phyloP scores from a whole-genome alignment of 495 filamentous ascomycete species.

The Lineolata rhizophorae region DNA sequence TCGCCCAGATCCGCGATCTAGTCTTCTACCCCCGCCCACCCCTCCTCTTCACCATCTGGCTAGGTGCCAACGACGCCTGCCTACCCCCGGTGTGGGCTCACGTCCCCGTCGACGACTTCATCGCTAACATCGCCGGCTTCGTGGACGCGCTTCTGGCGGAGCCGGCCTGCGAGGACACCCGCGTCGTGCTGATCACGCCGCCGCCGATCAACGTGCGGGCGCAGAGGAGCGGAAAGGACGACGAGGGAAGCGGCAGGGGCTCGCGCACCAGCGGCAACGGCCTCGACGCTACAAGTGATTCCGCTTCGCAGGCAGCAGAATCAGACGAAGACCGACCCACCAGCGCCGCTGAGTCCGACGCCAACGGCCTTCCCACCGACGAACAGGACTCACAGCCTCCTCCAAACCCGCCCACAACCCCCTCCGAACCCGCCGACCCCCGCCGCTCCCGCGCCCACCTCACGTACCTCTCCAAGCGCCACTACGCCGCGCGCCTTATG shows the following conservation, averaged over 20 bases:
- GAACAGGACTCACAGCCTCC: too few relatives aligned
- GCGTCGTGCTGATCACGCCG: slow-evolving; percentile 14
- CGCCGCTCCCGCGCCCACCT: too few relatives aligned
- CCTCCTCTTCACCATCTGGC: slow-evolving; percentile 15
- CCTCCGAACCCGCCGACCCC: too few relatives aligned
- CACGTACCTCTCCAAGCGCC: too few relatives aligned
- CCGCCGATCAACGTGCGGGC: slow-evolving; percentile 13
- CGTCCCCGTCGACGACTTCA: slow-evolving; percentile 11
- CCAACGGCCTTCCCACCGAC: slow-evolving; percentile 2
- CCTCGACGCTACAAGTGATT: slow-evolving; percentile 3
- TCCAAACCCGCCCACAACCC: too few relatives aligned
- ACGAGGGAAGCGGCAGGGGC: too few relatives aligned
- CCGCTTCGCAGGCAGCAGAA: too few relatives aligned
- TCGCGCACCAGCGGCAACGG: slow-evolving; percentile 1
- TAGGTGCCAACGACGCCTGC: slow-evolving; percentile 16
- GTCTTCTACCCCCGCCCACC: too few relatives aligned
- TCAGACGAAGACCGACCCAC: too few relatives aligned
- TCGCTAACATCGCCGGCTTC: slow-evolving; percentile 11
- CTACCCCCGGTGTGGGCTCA: slow-evolving; percentile 4
- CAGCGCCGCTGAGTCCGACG: too few relatives aligned
- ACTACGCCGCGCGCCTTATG: too few relatives aligned
- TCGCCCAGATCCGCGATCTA: too few relatives aligned
- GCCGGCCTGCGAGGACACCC: slow-evolving; percentile 7
- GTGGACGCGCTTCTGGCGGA: slow-evolving; percentile 11
- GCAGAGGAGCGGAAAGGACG: slow-evolving; percentile 3